Evolutionary conservation across 306 rosid species (phyloP).

Genomic region (Prunus padus): DNA sequence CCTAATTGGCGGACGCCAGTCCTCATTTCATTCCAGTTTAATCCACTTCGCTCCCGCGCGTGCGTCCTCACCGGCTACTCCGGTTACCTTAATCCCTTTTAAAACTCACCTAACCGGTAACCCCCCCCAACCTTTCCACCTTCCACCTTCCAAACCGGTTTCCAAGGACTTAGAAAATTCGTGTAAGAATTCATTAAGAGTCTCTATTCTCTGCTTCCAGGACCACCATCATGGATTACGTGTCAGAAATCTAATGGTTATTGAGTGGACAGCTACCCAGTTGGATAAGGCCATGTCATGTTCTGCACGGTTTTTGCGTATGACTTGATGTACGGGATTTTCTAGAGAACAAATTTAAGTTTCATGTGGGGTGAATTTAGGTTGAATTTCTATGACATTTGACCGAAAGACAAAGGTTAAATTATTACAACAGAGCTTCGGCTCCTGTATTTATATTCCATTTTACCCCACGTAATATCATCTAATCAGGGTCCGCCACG

Average conservation of each 20-base stretch:
- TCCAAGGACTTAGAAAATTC: constrained; percentile 1
- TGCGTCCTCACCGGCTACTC: constrained; percentile 19
- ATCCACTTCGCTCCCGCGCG: constrained; percentile 9
- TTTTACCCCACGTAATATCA: background rate
- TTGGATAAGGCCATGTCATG: background rate
- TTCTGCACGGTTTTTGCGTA: background rate
- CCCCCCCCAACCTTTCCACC: constrained; percentile 22
- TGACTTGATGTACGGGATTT: constrained; percentile 19
- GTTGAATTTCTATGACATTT: constrained; percentile 61
- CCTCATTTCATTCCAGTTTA: constrained; percentile 37
- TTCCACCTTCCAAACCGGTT: constrained; percentile 34
- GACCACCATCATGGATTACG: background rate
- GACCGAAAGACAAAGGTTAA: constrained; percentile 29
- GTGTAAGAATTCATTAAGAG: background rate
- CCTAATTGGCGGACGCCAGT: constrained; percentile 49
- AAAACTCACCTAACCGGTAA: constrained; percentile 37
- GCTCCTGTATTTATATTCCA: constrained; percentile 8
- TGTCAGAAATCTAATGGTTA: background rate
- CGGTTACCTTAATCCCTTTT: constrained; percentile 22
- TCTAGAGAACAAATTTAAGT: constrained; percentile 13
- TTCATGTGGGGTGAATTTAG: constrained; percentile 59
- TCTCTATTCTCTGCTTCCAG: background rate
- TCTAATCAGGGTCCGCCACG: background rate
- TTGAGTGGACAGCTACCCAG: background rate
- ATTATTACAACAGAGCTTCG: constrained; percentile 17